A percentile compares a stretch with the other conserved stretches of the same genome.
These are phyloP conservation scores for Cladobotryum mycophilum DNA, from an alignment of 2,329 filamentous ascomycete genomes.

Conservation along the genomic window DNA sequence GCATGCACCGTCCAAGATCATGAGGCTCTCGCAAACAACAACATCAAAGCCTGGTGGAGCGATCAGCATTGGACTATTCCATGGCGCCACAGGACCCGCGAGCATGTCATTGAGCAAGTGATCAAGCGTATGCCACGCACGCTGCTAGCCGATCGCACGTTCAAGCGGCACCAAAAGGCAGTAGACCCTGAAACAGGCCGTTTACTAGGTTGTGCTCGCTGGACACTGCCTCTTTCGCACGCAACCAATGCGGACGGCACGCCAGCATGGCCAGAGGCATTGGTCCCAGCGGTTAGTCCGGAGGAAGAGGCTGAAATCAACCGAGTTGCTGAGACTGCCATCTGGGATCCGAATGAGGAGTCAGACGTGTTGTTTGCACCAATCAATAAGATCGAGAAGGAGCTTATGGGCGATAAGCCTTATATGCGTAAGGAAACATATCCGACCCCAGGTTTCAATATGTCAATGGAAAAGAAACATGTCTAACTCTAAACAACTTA, in stretches of 20 bases:
- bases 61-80: not conserved
- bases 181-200: slow-evolving; percentile 17
- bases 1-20: not conserved
- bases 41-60: slow-evolving; percentile 6
- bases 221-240: slow-evolving; percentile 15
- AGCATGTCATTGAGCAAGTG: not conserved
- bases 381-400: too few relatives aligned
- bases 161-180: slow-evolving; percentile 16
- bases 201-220: slow-evolving; percentile 19
- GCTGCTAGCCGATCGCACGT: slow-evolving; percentile 14
- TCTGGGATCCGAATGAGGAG: slow-evolving; percentile 10
- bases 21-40: slow-evolving; percentile 3
- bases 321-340: slow-evolving; percentile 7
- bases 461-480: too few relatives aligned
- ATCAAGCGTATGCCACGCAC: not conserved
- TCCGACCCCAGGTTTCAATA: too few relatives aligned
- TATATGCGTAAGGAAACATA: too few relatives aligned
- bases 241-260: slow-evolving; percentile 2
- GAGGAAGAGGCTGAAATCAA: slow-evolving; percentile 9
- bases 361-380: not conserved
- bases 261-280: slow-evolving; percentile 10
- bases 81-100: slow-evolving; percentile 1
- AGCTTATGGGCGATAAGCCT: too few relatives aligned
- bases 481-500: not conserved
- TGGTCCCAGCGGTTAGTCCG: not conserved